Evolutionary conservation across 116 monocot genomes (phyloP), one percentile per base, ranked within the genome.

Genomic region (Phalaenopsis hybrid): DNA sequence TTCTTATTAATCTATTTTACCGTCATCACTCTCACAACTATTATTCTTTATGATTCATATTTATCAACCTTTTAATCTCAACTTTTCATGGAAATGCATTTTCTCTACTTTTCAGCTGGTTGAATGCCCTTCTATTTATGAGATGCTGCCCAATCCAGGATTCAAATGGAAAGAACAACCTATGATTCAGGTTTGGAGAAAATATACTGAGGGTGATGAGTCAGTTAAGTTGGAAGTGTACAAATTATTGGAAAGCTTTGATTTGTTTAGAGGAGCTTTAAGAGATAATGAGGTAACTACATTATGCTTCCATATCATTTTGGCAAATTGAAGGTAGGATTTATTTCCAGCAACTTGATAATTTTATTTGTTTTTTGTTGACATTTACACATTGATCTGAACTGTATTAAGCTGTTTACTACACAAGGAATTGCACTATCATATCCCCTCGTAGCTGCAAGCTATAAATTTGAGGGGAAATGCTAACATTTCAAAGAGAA

Each of bases 111-210:
- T 86, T 67, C 82, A 96, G 96, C 81, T 96, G 79, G 83, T 96
- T 81, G 96, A 92, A 79, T 96, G 96, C 80, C 96, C 96, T 61
- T 96, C 96, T 75, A 85, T 96, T 34, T 96, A 96, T 52, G 96
- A 96, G 81, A 88, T 96, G 92, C 81, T 96, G 75, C 89, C 94
- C 52, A 92, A 92, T 78, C 87, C 92, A 77, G 70, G 85, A n/a
- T 96, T 96, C 76, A 81, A 84, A 20, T 96, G 96, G 96, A 88
- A 90, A 67, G 63, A 75, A 8, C 79, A 86, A 48, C 96, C 96
- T 73, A 11, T 88, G n/a, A 57, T 96, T 80, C 82, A 87, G 49
- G 91, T 96, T 61, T 94, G 96, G 96, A 76, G 81, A 69, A 91
- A 94, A 78, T 74, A 83, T 58, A 77, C 86, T 58, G 89, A 83